Conservation (phyloP, 148 eudicot species). For the Nepenthes mirabilis region DNA sequence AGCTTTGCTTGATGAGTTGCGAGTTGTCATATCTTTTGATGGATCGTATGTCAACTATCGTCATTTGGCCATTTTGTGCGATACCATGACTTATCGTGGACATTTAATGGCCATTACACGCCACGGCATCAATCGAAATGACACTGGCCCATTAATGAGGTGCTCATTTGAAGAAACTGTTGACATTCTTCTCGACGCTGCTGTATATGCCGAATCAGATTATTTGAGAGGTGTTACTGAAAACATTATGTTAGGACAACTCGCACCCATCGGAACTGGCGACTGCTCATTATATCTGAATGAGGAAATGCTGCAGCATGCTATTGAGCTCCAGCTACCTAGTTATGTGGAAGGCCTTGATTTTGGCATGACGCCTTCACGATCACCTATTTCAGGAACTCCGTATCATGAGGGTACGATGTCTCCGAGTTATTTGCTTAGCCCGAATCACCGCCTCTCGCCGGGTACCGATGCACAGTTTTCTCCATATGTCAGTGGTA, state of each 20-base stretch:
- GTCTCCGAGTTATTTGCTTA: constrained; percentile 77
- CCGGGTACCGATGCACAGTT: constrained; percentile 28
- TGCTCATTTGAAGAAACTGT: constrained; percentile 99
- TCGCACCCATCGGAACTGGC: constrained; percentile 97
- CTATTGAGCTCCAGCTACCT: constrained; percentile 86
- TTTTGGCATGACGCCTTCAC: constrained; percentile 45
- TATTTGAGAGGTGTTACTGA: constrained; percentile 90
- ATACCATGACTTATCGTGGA: constrained; percentile 98
- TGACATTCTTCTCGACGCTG: constrained; percentile 97
- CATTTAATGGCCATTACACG: constrained; percentile 99
- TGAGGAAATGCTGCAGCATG: constrained; percentile 87
- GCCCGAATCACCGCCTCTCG: constrained; percentile 28
- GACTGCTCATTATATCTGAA: constrained; percentile 73
- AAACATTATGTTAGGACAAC: constrained; percentile 94
- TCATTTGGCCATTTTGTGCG: constrained; percentile 92
- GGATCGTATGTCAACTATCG: constrained; percentile 96
- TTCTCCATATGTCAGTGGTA: constrained; percentile 32
- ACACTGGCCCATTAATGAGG: constrained; percentile 97
- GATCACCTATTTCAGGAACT: not conserved
- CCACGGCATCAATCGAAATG: constrained; percentile 90
- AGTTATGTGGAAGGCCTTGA: constrained; percentile 90
- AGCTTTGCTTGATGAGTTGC: constrained; percentile 84
- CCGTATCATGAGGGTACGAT: constrained; percentile 32
- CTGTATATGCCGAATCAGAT: constrained; percentile 91
- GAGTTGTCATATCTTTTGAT: constrained; percentile 94